phyloP scores from a whole-genome alignment of 2,329 filamentous ascomycete genomes.

The Trichoderma sp. region DNA sequence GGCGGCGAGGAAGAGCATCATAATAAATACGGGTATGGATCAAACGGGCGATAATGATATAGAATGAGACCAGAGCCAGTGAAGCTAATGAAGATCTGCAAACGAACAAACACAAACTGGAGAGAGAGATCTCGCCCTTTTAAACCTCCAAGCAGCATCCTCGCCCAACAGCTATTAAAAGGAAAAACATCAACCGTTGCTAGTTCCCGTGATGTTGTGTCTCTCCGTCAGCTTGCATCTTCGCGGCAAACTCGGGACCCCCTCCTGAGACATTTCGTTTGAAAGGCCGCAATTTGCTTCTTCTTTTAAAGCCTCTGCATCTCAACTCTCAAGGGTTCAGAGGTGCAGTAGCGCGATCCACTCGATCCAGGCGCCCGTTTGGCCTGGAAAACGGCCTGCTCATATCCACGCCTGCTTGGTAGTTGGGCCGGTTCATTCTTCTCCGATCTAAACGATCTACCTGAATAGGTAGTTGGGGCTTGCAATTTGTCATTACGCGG shows the following conservation, averaged over 20 bases:
- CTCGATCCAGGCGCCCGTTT: neutral
- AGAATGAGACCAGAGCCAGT: neutral
- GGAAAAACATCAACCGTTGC: neutral
- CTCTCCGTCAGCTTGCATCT: neutral
- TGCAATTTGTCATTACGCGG: conserved; percentile 12
- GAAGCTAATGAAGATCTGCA: neutral
- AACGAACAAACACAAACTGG: neutral
- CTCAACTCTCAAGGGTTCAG: neutral
- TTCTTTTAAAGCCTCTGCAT: conserved; percentile 3
- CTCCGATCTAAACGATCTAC: neutral
- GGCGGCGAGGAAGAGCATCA: neutral
- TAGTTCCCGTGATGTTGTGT: neutral
- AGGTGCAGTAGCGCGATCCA: conserved; percentile 11
- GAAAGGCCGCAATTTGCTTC: conserved; percentile 7
- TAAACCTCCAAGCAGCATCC: neutral
- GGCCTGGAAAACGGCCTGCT: neutral
- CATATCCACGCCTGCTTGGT: neutral
- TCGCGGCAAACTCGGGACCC: conserved; percentile 5
- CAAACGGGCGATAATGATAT: neutral
- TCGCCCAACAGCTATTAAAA: neutral
- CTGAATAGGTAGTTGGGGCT: neutral
- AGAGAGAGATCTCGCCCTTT: neutral
- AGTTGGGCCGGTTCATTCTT: neutral
- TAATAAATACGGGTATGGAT: neutral
- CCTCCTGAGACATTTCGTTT: conserved; percentile 14